Evolutionary conservation across 2,329 filamentous ascomycete species (phyloP).

Genomic region (Microsporum audouinii): DNA sequence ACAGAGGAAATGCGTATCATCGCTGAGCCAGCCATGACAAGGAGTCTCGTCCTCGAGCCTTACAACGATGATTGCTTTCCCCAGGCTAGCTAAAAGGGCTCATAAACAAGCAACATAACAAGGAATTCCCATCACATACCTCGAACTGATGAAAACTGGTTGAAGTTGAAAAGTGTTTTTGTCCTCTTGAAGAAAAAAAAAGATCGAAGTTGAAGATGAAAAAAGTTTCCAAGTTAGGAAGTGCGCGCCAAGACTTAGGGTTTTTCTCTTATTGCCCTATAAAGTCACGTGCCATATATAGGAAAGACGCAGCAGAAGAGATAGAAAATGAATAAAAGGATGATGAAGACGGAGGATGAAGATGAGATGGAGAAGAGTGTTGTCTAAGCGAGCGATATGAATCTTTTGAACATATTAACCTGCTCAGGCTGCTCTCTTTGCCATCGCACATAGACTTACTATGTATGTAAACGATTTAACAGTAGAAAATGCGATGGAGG

Average conservation of each 20-base stretch:
- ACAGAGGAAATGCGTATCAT: conserved; percentile 35
- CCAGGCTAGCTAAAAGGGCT: conserved; percentile 29
- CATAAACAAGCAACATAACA: conserved; percentile 12
- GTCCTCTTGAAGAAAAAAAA: conserved; percentile 15
- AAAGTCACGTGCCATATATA: neutral
- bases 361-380: neutral
- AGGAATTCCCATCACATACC: conserved; percentile 28
- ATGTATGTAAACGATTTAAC: too few species aligned
- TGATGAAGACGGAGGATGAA: neutral
- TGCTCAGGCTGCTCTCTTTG: too few species aligned
- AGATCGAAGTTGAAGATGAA: neutral
- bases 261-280: conserved; percentile 14
- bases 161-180: conserved; percentile 12
- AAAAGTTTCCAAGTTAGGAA: conserved; percentile 15
- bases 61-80: conserved; percentile 30
- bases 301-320: neutral
- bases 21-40: conserved; percentile 9
- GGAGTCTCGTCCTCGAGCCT: neutral
- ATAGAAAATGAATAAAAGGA: neutral
- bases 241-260: conserved; percentile 17
- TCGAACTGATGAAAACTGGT: conserved; percentile 22
- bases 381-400: too few species aligned
- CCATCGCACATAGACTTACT: too few species aligned
- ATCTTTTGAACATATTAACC: too few species aligned
- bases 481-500: conserved; percentile 12